A percentile compares a stretch with the other conserved stretches of the same genome.
Conservation (phyloP, 1,284 basidiomycete genomes). For the Cryptococcus maquisensis region DNA sequence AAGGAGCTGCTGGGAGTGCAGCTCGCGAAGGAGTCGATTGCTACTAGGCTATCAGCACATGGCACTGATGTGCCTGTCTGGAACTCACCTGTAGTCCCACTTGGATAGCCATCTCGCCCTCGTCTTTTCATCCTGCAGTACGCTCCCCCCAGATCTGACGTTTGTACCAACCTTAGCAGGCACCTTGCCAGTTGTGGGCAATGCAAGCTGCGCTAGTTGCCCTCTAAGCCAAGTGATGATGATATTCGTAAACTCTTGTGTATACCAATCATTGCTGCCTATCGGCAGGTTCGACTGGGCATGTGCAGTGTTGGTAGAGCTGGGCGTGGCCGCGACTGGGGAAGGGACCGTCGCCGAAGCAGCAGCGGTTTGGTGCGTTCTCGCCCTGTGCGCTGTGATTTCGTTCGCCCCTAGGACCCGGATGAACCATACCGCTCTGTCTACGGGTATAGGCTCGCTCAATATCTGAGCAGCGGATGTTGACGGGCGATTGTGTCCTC, state of each 20-base stretch:
- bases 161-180: constrained; percentile 51
- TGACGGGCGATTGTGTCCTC: constrained; percentile 7
- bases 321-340: constrained; percentile 35
- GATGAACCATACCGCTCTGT: constrained; percentile 91
- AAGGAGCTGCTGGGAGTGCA: constrained; percentile 76
- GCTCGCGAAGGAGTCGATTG: constrained; percentile 66
- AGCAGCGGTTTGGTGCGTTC: constrained; percentile 15
- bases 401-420: constrained; percentile 93
- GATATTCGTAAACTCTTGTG: constrained; percentile 81
- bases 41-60: constrained; percentile 48
- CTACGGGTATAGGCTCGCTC: constrained; percentile 71
- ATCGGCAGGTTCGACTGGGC: constrained; percentile 40
- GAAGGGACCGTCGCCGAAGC: constrained; percentile 20
- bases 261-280: constrained; percentile 74
- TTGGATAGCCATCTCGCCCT: constrained; percentile 28
- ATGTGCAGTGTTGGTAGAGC: constrained; percentile 42
- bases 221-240: constrained; percentile 86
- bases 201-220: constrained; percentile 75
- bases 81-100: constrained; percentile 43
- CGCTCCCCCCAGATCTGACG: constrained; percentile 50
- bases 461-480: constrained; percentile 11
- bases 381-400: constrained; percentile 64
- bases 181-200: constrained; percentile 73
- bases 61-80: background rate
- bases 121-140: constrained; percentile 39